Evolutionary conservation across 306 rosid species (phyloP).

Genomic region (Rosa chinensis): DNA sequence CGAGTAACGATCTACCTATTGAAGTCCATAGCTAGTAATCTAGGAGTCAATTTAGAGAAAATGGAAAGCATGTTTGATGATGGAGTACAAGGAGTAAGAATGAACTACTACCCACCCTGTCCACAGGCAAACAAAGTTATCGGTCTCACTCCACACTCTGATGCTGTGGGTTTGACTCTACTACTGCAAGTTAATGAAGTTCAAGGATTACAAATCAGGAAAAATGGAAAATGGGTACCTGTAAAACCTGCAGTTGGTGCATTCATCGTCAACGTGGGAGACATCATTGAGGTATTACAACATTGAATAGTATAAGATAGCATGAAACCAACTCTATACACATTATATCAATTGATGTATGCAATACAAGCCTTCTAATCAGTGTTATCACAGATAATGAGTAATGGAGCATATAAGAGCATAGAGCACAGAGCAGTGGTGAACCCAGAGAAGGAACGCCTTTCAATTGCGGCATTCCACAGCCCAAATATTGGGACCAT

Average conservation of each 20-base stretch:
- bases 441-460: conserved; percentile 25
- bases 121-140: conserved; percentile 22
- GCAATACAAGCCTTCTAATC: not conserved
- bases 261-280: conserved; percentile 24
- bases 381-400: conserved; percentile 17
- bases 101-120: conserved; percentile 36
- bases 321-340: conserved; percentile 1
- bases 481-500: not conserved
- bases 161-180: conserved; percentile 24
- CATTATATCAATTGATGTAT: not conserved
- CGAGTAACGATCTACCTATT: not conserved
- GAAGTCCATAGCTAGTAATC: conserved; percentile 2
- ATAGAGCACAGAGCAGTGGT: conserved; percentile 34
- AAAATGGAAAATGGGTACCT: conserved; percentile 25
- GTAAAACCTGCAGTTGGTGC: conserved; percentile 7
- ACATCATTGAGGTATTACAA: conserved; percentile 20
- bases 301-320: not conserved
- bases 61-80: conserved; percentile 12
- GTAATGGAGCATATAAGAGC: conserved; percentile 32
- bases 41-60: conserved; percentile 17
- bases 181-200: conserved; percentile 24
- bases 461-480: conserved; percentile 29
- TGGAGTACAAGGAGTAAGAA: conserved; percentile 31
- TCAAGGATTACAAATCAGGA: conserved; percentile 30
- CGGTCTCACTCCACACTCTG: conserved; percentile 32